A percentile compares a stretch with the other conserved stretches of the same genome.
phyloP scores from a whole-genome alignment of 768 basidiomycete genomes.

The Mycena metata region DNA sequence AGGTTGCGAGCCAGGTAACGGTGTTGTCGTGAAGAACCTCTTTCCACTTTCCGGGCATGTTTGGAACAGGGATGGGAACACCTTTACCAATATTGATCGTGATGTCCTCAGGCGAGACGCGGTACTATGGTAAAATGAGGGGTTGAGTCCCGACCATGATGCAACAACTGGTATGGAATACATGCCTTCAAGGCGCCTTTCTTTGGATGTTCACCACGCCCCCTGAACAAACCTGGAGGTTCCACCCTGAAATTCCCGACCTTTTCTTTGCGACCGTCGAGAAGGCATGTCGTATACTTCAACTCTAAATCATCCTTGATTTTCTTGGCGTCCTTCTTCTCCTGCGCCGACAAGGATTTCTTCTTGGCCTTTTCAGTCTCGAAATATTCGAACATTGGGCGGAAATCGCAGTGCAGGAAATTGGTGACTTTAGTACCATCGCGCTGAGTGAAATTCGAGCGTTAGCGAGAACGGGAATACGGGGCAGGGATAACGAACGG shows the following conservation, averaged over 20 bases:
- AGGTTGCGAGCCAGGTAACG: slow-evolving; percentile 98
- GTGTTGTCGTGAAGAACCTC: slow-evolving; percentile 91
- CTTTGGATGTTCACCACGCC: slow-evolving; percentile 98
- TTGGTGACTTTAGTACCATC: slow-evolving; percentile 81
- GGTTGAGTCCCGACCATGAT: slow-evolving; percentile 19
- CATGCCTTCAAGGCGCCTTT: slow-evolving; percentile 94
- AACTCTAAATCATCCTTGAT: slow-evolving; percentile 87
- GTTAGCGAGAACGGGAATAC: slow-evolving; percentile 10
- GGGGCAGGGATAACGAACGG: slow-evolving; percentile 66
- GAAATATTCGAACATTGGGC: slow-evolving; percentile 93
- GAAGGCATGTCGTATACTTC: slow-evolving; percentile 86
- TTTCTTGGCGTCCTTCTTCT: slow-evolving; percentile 94
- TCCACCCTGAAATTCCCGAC: slow-evolving; percentile 98
- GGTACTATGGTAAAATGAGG: slow-evolving; percentile 62
- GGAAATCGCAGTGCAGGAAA: slow-evolving; percentile 91
- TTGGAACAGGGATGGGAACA: slow-evolving; percentile 84
- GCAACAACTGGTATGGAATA: slow-evolving; percentile 10
- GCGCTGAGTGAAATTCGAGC: slow-evolving; percentile 54
- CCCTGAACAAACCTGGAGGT: slow-evolving; percentile 98
- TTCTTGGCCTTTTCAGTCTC: slow-evolving; percentile 94
- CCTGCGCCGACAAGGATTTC: slow-evolving; percentile 85
- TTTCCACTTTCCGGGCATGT: slow-evolving; percentile 94
- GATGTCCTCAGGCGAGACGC: slow-evolving; percentile 95
- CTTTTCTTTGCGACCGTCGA: slow-evolving; percentile 98
- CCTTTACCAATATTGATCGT: slow-evolving; percentile 92